Conservation (phyloP, 2,329 filamentous ascomycete species). For the Penicillium sp. region DNA sequence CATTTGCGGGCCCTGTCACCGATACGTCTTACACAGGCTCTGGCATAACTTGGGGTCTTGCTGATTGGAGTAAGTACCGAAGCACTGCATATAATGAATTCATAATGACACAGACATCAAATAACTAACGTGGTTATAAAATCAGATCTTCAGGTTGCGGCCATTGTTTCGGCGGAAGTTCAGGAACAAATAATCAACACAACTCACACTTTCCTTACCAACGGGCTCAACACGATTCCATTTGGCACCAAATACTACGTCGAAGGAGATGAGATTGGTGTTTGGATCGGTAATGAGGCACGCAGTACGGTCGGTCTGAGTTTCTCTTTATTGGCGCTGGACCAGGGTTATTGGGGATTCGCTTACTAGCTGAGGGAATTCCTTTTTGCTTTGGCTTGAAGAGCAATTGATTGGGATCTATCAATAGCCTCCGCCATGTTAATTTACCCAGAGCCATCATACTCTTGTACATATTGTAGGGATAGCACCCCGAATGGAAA, state of each 20-base stretch:
- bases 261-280: conserved; percentile 28
- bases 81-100: neutral
- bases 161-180: conserved; percentile 26
- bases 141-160: conserved; percentile 46
- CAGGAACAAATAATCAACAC: conserved; percentile 36
- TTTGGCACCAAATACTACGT: conserved; percentile 43
- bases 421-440: no score
- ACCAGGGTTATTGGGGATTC: conserved; percentile 21
- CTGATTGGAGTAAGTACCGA: conserved; percentile 1
- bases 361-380: neutral
- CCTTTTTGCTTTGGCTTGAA: neutral
- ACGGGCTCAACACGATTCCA: conserved; percentile 40
- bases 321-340: conserved; percentile 39
- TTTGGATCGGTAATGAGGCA: conserved; percentile 32
- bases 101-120: neutral
- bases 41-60: conserved; percentile 1
- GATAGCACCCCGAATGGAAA: no score
- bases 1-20: neutral
- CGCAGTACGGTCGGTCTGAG: conserved; percentile 43
- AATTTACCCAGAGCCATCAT: no score
- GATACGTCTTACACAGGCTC: neutral
- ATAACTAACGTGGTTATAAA: neutral
- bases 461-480: no score
- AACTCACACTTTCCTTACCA: conserved; percentile 41
- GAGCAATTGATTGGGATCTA: neutral